A percentile compares a stretch with the other conserved stretches of the same genome.
phyloP scores from a whole-genome alignment of 2,329 filamentous ascomycete species.

The Coniosporium tulheliwenetii region DNA sequence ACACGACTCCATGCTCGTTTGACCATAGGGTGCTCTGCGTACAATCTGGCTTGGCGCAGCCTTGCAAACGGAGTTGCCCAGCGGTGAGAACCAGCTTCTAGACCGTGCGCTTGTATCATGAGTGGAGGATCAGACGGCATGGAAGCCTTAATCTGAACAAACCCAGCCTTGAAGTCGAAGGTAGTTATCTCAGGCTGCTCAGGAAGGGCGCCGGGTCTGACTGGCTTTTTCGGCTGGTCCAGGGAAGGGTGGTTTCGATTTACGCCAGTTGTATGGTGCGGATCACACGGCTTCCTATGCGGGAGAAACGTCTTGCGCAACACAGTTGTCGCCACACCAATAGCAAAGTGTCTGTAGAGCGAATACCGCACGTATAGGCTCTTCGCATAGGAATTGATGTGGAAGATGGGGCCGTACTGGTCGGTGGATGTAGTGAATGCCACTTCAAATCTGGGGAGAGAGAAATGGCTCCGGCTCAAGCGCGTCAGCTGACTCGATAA shows the following conservation, averaged over 20 bases:
- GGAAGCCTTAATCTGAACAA: slow-evolving; percentile 76
- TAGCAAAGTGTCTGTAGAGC: slow-evolving; percentile 79
- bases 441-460: slow-evolving; percentile 73
- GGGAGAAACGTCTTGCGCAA: slow-evolving; percentile 33
- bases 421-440: slow-evolving; percentile 76
- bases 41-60: slow-evolving; percentile 66
- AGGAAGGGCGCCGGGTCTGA: slow-evolving; percentile 1
- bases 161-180: slow-evolving; percentile 63
- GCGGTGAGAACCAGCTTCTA: slow-evolving; percentile 72
- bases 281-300: not conserved
- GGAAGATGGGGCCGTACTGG: slow-evolving; percentile 71
- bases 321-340: slow-evolving; percentile 67
- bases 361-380: slow-evolving; percentile 79
- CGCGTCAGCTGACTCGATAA: slow-evolving; percentile 74
- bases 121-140: slow-evolving; percentile 82
- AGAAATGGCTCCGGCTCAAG: slow-evolving; percentile 82
- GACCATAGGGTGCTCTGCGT: slow-evolving; percentile 74
- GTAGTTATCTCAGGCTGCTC: slow-evolving; percentile 51
- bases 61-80: slow-evolving; percentile 75
- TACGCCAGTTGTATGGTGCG: not conserved
- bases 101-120: slow-evolving; percentile 73
- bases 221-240: not conserved
- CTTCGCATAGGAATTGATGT: slow-evolving; percentile 67
- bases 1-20: slow-evolving; percentile 74
- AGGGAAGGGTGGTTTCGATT: not conserved